Percentiles rank a stretch among this genome's conserved stretches.
Evolutionary conservation across 257 asterid genomes (phyloP).

Genomic region (Solanum commersonii): DNA sequence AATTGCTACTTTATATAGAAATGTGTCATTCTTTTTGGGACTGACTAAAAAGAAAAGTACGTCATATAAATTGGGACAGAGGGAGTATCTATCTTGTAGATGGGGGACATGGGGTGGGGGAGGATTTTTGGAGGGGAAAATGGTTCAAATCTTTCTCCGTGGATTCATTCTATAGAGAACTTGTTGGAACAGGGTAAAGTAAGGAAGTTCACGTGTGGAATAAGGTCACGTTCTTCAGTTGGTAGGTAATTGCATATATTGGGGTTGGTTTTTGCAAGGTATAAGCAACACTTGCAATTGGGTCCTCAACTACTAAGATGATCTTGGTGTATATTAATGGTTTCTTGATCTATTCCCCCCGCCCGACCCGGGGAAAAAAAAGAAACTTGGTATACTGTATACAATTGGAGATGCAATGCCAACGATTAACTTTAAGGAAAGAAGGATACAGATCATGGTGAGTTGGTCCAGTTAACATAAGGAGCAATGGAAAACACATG

Average conservation of each 20-base stretch:
- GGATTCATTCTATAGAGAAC: neutral
- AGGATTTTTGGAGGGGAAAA: neutral
- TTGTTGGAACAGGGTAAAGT: neutral
- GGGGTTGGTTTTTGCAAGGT: neutral
- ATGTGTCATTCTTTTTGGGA: too few species aligned
- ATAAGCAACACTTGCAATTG: neutral
- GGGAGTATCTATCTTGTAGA: neutral
- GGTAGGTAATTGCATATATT: neutral
- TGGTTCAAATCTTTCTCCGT: neutral
- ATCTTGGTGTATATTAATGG: neutral
- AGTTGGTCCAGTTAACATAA: neutral
- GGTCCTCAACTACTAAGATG: neutral
- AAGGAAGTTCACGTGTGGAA: neutral
- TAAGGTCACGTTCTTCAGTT: neutral
- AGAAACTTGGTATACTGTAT: neutral
- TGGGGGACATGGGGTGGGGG: neutral
- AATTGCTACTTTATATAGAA: too few species aligned
- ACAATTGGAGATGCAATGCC: neutral
- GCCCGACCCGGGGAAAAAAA: neutral
- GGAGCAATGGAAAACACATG: neutral
- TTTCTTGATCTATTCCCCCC: neutral
- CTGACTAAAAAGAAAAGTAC: too few species aligned
- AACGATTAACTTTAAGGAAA: neutral
- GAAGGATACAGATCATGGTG: neutral
- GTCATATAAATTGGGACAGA: too few species aligned